phyloP scores from a whole-genome alignment of 2,329 filamentous ascomycete genomes.

The Cytospora mali region DNA sequence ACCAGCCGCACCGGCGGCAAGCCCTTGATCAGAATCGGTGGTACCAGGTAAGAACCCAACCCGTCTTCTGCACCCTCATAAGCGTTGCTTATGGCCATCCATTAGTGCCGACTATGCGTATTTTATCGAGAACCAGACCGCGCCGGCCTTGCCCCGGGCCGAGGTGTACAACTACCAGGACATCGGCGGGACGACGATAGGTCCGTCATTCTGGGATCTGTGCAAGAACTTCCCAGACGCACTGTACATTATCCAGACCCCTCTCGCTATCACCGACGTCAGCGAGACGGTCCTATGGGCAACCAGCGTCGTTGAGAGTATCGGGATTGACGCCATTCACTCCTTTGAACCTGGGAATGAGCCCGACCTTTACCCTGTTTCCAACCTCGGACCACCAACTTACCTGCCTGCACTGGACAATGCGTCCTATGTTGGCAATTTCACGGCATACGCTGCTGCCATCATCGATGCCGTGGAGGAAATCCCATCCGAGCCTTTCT shows the following conservation, averaged over 20 bases:
- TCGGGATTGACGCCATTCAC: slow-evolving; percentile 40
- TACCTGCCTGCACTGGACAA: slow-evolving; percentile 41
- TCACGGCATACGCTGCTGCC: slow-evolving; percentile 38
- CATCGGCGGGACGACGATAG: slow-evolving; percentile 40
- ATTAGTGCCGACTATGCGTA: slow-evolving; percentile 40
- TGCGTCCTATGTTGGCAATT: slow-evolving; percentile 41
- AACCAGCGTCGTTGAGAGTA: slow-evolving; percentile 34
- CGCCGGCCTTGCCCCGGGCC: slow-evolving; percentile 37
- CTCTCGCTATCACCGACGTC: slow-evolving; percentile 40
- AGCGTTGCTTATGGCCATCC: background rate
- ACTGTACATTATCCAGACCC: slow-evolving; percentile 41
- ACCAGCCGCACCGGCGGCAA: slow-evolving; percentile 40
- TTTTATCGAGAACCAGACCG: slow-evolving; percentile 38
- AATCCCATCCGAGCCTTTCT: slow-evolving; percentile 36
- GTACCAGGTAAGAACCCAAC: slow-evolving; percentile 31
- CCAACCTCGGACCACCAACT: slow-evolving; percentile 37
- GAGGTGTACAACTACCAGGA: slow-evolving; percentile 41
- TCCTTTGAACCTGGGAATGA: slow-evolving; percentile 43
- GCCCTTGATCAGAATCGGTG: slow-evolving; percentile 41
- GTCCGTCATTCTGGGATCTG: slow-evolving; percentile 40
- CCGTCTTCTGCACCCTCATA: background rate
- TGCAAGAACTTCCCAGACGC: slow-evolving; percentile 38
- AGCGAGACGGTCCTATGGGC: slow-evolving; percentile 41
- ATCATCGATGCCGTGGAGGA: slow-evolving; percentile 34
- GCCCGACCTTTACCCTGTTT: slow-evolving; percentile 38